Base-by-base conservation (phyloP, 768 basidiomycete species). In the Guyanaporus albipodus region DNA sequence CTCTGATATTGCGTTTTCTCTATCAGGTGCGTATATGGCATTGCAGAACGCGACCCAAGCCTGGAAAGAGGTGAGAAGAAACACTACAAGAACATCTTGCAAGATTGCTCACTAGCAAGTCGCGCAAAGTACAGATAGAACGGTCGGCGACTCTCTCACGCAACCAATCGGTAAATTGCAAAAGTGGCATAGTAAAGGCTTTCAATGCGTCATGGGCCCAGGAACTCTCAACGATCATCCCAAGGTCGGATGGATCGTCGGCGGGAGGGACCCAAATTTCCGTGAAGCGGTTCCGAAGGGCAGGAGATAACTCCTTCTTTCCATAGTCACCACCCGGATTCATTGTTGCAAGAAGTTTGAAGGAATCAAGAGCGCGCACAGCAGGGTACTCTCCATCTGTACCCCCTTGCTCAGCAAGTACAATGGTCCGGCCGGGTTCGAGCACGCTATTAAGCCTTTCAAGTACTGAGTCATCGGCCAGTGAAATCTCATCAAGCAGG, bases 321-420 rank as follows among this genome's bases (percentile, higher is more conserved):
- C 96, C 96, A 58, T 94, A 98, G 60, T 99, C 96, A 12, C 96
- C 96, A 17, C 96, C 96, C 0, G 96, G 96, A 63, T 99, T 99
- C 96, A 99, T 99, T 3, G 96, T 98, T 3, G 96, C 92, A 0
- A 97, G 73, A 29, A 99, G 80, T 62, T 93, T 86, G 75, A 99
- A 99, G 1, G 68, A 69, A 4, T 75, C 69, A 7, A 70, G 62
- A 8, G 92, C 94, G 17, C 67, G 71, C 33, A 98, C 72, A 7
- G 75, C 73, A 24, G 85, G 79, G 52, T 85, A 74, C 26, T 83
- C 83, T 10, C 79, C 71, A 49, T 84, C 79, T 34, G 76, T 78
- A 10, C 91, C 91, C 1, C 93, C 92, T 37, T 84, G 86, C 66
- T 99, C 96, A 1, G 96, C 96, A 11, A 99, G 77, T 6, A 96